These are phyloP conservation scores for Breviolum minutum DNA, from an alignment of 73 alveolate genomes.

Conservation along the genomic window DNA sequence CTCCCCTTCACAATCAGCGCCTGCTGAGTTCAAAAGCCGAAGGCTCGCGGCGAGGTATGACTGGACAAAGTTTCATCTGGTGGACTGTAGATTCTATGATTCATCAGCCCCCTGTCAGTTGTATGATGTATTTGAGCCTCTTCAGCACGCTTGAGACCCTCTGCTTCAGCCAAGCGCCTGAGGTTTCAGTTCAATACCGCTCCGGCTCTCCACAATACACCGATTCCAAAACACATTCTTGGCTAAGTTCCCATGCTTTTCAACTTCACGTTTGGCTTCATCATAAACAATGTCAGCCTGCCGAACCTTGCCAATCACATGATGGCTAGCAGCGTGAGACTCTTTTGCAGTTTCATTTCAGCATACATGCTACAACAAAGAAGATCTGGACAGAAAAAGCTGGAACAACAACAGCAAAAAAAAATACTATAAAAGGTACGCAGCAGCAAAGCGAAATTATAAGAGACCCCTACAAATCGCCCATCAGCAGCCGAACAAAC, in stretches of 20 bases:
- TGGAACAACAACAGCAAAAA: too few relatives aligned
- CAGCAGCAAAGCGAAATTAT: too few relatives aligned
- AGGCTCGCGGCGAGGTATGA: slow-evolving; percentile 25
- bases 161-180: slow-evolving; percentile 75
- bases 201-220: background rate
- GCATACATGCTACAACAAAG: too few relatives aligned
- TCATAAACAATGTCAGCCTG: slow-evolving; percentile 66
- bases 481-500: too few relatives aligned
- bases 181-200: background rate
- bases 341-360: too few relatives aligned
- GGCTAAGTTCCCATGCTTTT: slow-evolving; percentile 26
- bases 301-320: slow-evolving; percentile 28
- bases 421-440: too few relatives aligned
- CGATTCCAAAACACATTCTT: background rate
- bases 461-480: too few relatives aligned
- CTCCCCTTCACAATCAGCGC: background rate
- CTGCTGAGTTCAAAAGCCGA: slow-evolving; percentile 2
- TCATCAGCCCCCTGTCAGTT: too few relatives aligned
- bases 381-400: too few relatives aligned
- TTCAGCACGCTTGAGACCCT: slow-evolving; percentile 49
- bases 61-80: background rate
- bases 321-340: background rate
- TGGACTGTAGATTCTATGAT: background rate
- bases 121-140: background rate
- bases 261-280: slow-evolving; percentile 50